phyloP scores from a whole-genome alignment of 1,284 basidiomycete genomes.

The Phylloboletellus chloephorus region DNA sequence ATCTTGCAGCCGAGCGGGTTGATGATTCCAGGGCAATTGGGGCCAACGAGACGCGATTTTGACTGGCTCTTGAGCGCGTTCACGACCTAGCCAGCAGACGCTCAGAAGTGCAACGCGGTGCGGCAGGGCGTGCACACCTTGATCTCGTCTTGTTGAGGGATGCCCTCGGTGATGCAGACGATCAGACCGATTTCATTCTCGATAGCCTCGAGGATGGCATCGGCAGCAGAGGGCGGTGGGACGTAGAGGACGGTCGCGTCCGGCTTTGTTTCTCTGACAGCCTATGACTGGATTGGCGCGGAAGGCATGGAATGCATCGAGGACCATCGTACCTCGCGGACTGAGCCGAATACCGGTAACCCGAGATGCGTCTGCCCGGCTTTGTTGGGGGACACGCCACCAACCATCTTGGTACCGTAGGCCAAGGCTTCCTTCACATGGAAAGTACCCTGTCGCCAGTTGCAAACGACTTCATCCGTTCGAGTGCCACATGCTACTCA shows the following conservation, averaged over 20 bases:
- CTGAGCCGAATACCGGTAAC: slow-evolving; percentile 90
- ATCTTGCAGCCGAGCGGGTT: slow-evolving; percentile 98
- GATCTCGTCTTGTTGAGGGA: slow-evolving; percentile 95
- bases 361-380: slow-evolving; percentile 95
- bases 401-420: slow-evolving; percentile 96
- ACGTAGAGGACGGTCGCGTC: slow-evolving; percentile 96
- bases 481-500: slow-evolving; percentile 35
- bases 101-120: slow-evolving; percentile 6
- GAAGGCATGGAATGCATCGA: slow-evolving; percentile 1
- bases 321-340: slow-evolving; percentile 67
- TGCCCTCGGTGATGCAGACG: slow-evolving; percentile 96
- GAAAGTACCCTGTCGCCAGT: slow-evolving; percentile 79
- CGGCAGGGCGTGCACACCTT: slow-evolving; percentile 44
- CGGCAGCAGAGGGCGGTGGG: slow-evolving; percentile 86
- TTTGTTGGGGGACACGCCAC: slow-evolving; percentile 97
- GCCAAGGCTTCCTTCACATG: slow-evolving; percentile 92
- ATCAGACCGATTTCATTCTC: slow-evolving; percentile 96
- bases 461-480: slow-evolving; percentile 7
- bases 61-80: slow-evolving; percentile 93
- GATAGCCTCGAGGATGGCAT: slow-evolving; percentile 96
- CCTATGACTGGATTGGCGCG: slow-evolving; percentile 43
- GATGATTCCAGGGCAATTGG: slow-evolving; percentile 98
- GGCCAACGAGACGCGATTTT: slow-evolving; percentile 91
- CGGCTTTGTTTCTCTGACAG: slow-evolving; percentile 77
- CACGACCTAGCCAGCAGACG: slow-evolving; percentile 59